These are phyloP conservation scores for Gossypium stocksii DNA, from an alignment of 345 rosid species.

Conservation along the genomic window DNA sequence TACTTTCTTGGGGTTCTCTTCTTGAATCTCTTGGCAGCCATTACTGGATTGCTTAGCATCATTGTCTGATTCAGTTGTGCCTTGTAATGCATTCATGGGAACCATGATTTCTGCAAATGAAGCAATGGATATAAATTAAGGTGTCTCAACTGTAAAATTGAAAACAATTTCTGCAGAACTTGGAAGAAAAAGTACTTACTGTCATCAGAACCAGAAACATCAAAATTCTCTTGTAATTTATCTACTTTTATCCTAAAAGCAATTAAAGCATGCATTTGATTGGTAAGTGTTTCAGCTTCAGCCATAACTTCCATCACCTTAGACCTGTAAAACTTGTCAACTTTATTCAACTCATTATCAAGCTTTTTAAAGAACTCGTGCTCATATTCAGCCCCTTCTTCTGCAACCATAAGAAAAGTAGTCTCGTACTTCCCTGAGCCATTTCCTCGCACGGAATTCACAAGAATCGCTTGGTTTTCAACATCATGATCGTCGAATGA, in stretches of 20 bases:
- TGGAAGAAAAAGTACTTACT: background rate
- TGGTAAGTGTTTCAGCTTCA: constrained; percentile 44
- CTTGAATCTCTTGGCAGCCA: background rate
- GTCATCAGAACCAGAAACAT: background rate
- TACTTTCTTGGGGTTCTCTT: constrained; percentile 7
- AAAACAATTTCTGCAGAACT: too few relatives aligned
- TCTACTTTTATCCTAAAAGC: constrained; percentile 68
- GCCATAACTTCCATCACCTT: constrained; percentile 52
- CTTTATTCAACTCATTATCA: constrained; percentile 62
- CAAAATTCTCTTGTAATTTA: constrained; percentile 12
- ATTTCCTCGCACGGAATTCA: constrained; percentile 26
- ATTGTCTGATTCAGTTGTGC: background rate
- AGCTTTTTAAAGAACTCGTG: constrained; percentile 46
- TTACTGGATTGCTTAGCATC: background rate
- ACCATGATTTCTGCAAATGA: background rate
- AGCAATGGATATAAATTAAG: background rate
- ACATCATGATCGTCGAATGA: constrained; percentile 24
- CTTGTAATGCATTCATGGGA: background rate
- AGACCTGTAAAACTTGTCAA: constrained; percentile 39
- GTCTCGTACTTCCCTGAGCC: constrained; percentile 41
- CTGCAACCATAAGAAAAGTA: constrained; percentile 44
- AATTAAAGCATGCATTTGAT: constrained; percentile 70
- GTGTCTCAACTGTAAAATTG: too few relatives aligned
- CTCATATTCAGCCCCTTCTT: constrained; percentile 64
- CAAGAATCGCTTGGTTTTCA: constrained; percentile 42